These are phyloP conservation scores for Urtica urens DNA, from an alignment of 306 rosid species.

Conservation along the genomic window DNA sequence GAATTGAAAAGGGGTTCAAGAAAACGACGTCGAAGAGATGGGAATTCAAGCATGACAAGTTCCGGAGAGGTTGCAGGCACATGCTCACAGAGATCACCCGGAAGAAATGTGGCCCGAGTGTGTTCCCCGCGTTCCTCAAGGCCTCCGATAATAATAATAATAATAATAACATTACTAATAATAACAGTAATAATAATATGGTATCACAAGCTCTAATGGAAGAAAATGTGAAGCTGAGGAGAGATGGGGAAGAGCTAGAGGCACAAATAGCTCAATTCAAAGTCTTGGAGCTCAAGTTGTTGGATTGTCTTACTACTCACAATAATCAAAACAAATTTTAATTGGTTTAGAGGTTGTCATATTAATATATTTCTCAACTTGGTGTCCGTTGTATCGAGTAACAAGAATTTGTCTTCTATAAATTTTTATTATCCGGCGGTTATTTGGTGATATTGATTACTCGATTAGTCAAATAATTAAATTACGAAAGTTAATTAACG, in stretches of 20 bases:
- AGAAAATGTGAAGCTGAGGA: slow-evolving; percentile 59
- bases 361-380: too few species aligned
- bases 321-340: slow-evolving; percentile 22
- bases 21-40: slow-evolving; percentile 65
- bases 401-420: too few species aligned
- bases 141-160: slow-evolving; percentile 46
- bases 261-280: slow-evolving; percentile 59
- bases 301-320: slow-evolving; percentile 39
- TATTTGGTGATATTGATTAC: too few species aligned
- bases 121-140: slow-evolving; percentile 62
- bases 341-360: slow-evolving; percentile 19
- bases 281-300: slow-evolving; percentile 43
- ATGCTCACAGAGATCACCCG: slow-evolving; percentile 49
- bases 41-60: slow-evolving; percentile 89
- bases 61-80: slow-evolving; percentile 44
- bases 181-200: too few species aligned
- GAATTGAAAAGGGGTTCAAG: slow-evolving; percentile 51
- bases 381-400: too few species aligned
- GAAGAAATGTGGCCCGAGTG: slow-evolving; percentile 75
- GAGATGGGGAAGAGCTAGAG: slow-evolving; percentile 49
- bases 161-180: too few species aligned
- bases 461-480: too few species aligned
- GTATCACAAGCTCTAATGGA: slow-evolving; percentile 26
- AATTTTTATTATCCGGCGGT: too few species aligned
- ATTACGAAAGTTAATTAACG: too few species aligned